Percentiles rank a stretch among this genome's conserved stretches.
phyloP scores from a whole-genome alignment of 1,284 basidiomycete species.

The Crocinoboletus sp. region DNA sequence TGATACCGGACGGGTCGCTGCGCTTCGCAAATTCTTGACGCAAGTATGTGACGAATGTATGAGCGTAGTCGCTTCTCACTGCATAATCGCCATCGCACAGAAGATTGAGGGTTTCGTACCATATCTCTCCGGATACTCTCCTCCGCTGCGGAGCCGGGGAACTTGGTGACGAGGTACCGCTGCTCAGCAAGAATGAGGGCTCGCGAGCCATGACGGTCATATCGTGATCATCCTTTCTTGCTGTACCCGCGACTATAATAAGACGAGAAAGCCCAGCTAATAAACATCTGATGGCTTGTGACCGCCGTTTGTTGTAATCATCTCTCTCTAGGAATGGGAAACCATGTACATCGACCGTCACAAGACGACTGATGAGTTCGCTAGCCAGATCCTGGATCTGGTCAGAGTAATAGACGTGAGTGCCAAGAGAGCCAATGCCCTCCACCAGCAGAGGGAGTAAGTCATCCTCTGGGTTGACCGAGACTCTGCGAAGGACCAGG shows the following conservation, averaged over 20 bases:
- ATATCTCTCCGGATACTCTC: conserved; percentile 74
- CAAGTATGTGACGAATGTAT: conserved; percentile 71
- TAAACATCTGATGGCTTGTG: conserved; percentile 71
- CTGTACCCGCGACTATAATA: conserved; percentile 57
- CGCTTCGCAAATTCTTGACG: conserved; percentile 67
- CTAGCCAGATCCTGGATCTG: conserved; percentile 93
- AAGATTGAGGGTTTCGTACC: conserved; percentile 85
- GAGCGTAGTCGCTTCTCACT: conserved; percentile 73
- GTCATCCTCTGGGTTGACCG: conserved; percentile 60
- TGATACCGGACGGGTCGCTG: conserved; percentile 41
- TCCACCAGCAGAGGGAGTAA: conserved; percentile 71
- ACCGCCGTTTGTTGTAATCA: conserved; percentile 44
- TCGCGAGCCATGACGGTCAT: conserved; percentile 23
- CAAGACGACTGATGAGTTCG: conserved; percentile 79
- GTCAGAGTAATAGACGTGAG: conserved; percentile 94
- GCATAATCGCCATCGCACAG: conserved; percentile 72
- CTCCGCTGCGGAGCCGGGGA: conserved; percentile 54
- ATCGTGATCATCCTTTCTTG: conserved; percentile 34
- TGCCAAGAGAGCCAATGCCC: conserved; percentile 80
- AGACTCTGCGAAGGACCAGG: conserved; percentile 69
- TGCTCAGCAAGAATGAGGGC: conserved; percentile 20
- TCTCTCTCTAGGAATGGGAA: conserved; percentile 43
- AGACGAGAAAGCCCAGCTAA: conserved; percentile 70
- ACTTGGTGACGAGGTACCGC: conserved; percentile 17
- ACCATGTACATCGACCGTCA: conserved; percentile 64